Base-by-base conservation (phyloP, 768 basidiomycete species). In the Pulveroboletus sp. region DNA sequence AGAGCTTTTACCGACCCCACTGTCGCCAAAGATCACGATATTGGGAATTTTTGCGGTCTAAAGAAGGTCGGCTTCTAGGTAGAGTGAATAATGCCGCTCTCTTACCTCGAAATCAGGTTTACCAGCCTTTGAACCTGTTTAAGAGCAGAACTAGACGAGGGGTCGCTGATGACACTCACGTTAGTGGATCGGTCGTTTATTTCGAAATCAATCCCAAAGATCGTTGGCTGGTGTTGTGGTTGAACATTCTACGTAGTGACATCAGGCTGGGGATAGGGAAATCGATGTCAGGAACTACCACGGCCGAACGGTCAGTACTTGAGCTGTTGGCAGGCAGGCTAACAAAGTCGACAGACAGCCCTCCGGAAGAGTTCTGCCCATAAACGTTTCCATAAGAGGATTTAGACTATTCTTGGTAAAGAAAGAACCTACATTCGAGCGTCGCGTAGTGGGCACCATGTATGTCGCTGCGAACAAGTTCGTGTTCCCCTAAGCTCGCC, bases 11-110 rank as follows among this genome's bases (percentile, higher is more conserved):
- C 71, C 69, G 3, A 69, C 53, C 14, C 75, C 75, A 3, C 68
- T 67, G 39, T 75, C 73, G 1, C 76, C 75, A 37, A 76, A 76
- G 18, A 76, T 39, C 14, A 76, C 61, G n/a, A 76, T 43, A 44
- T 76, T 76, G 26, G 52, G 61, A 26, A 15, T 18, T 31, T 50
- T 51, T 4, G 27, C 26, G 15, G 33, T 8, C 57, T 59, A 36
- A 42, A 15, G 5, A 35, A 15, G 0, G 27, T 59, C 14, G 33
- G 32, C 10, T 38, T 28, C 3, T 12, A 24, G 8, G n/a, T 7
- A 39, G 36, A 17, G 4, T 15, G 24, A 38, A n/a, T 0, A 9
- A 10, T 31, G 46, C 5, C 10, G 31, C 9, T n/a, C 14, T 39
- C 56, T 46, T 14, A 66, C 61, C 50, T 58, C 46, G 39, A 10